phyloP scores from a whole-genome alignment of 352 stramenopile species.

The Globisporangium takayamanum region DNA sequence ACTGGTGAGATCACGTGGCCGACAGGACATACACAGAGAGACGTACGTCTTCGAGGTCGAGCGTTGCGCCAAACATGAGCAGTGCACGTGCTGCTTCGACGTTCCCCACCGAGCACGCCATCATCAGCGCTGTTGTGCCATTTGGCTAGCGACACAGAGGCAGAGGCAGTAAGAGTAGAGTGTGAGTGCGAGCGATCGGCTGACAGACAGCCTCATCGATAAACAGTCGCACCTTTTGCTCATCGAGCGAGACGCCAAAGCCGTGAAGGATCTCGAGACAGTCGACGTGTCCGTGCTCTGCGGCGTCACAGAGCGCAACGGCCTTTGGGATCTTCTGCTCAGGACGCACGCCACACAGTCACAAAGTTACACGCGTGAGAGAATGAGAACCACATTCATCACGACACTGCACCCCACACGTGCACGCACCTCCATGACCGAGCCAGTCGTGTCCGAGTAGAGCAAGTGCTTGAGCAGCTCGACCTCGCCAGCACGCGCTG shows the following conservation, averaged over 20 bases:
- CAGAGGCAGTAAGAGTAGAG: conserved; percentile 1
- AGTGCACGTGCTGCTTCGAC: conserved; percentile 73
- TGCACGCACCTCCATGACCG: conserved; percentile 46
- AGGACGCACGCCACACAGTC: conserved; percentile 9
- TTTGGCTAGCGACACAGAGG: conserved; percentile 39
- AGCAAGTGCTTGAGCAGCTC: conserved; percentile 68
- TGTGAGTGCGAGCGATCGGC: not conserved
- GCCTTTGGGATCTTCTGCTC: conserved; percentile 64
- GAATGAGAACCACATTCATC: not conserved
- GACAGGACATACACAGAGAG: not conserved
- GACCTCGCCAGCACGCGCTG: conserved; percentile 64
- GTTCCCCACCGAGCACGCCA: conserved; percentile 81
- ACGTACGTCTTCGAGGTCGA: conserved; percentile 79
- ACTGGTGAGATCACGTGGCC: too few relatives aligned
- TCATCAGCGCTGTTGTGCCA: conserved; percentile 75
- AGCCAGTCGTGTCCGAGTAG: conserved; percentile 53
- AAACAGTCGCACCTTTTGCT: conserved; percentile 55
- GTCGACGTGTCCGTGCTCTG: conserved; percentile 76
- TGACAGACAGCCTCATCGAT: not conserved
- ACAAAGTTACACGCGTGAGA: conserved; percentile 5
- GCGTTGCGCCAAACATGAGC: conserved; percentile 79
- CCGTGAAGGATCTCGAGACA: conserved; percentile 77
- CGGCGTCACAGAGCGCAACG: conserved; percentile 72
- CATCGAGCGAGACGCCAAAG: conserved; percentile 73
- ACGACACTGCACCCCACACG: not conserved